Evolutionary conservation across 2,329 filamentous ascomycete genomes (phyloP).

Genomic region (Cladobotryum protrusum): DNA sequence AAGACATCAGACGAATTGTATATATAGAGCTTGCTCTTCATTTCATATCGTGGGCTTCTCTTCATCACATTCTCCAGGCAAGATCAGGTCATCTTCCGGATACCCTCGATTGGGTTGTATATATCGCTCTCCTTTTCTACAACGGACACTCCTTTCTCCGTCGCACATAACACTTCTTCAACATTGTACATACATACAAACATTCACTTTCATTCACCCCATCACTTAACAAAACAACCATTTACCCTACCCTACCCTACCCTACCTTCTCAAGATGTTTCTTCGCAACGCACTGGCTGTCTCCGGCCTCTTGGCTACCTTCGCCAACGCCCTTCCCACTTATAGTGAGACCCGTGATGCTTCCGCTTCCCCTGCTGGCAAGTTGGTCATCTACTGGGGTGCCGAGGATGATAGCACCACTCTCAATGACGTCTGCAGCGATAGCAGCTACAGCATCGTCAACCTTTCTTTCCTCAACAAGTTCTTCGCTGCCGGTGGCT

Average conservation of each 20-base stretch:
- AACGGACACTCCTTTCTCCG: too few species aligned
- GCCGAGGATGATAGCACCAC: slow-evolving; percentile 14
- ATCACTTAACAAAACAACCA: neutral
- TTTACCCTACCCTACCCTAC: too few species aligned
- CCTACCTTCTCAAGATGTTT: neutral
- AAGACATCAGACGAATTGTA: too few species aligned
- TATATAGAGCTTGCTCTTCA: too few species aligned
- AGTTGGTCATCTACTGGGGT: slow-evolving; percentile 17
- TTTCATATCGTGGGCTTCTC: too few species aligned
- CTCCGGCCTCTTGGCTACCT: neutral
- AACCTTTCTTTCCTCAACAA: slow-evolving; percentile 17
- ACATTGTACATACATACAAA: neutral
- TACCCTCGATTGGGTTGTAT: neutral
- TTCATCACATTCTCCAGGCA: neutral
- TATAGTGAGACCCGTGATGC: neutral
- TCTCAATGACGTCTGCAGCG: slow-evolving; percentile 13
- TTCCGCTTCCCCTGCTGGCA: slow-evolving; percentile 2
- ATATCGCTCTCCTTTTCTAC: neutral
- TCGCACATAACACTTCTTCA: neutral
- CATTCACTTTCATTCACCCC: neutral
- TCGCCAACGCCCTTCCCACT: slow-evolving; percentile 1
- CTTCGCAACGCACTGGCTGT: neutral
- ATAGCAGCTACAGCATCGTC: slow-evolving; percentile 15
- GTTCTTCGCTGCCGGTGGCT: slow-evolving; percentile 12
- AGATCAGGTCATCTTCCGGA: neutral